These are phyloP conservation scores for Phytopythium litorale DNA, from an alignment of 352 stramenopile species.

Conservation along the genomic window DNA sequence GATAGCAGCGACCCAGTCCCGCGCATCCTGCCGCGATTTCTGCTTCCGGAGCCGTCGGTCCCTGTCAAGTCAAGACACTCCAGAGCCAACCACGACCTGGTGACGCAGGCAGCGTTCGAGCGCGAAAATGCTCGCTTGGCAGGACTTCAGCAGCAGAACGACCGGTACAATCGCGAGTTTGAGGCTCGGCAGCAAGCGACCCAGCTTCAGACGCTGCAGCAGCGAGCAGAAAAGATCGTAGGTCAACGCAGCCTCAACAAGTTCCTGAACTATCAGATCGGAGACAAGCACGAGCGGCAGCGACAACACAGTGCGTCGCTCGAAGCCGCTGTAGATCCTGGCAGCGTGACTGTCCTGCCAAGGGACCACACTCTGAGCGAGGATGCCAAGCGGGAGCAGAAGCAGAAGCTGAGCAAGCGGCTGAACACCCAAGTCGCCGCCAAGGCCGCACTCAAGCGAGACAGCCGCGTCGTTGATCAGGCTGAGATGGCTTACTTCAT, in stretches of 20 bases:
- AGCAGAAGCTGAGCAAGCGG: slow-evolving; percentile 36
- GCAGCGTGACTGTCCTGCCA: slow-evolving; percentile 37
- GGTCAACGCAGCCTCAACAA: slow-evolving; percentile 39
- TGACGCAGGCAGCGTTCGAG: slow-evolving; percentile 28
- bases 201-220: slow-evolving; percentile 38
- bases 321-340: slow-evolving; percentile 1
- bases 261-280: slow-evolving; percentile 49
- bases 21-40: slow-evolving; percentile 48
- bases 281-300: slow-evolving; percentile 25
- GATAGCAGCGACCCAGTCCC: slow-evolving; percentile 5
- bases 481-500: slow-evolving; percentile 58
- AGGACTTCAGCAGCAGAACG: slow-evolving; percentile 15
- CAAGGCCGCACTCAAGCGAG: slow-evolving; percentile 33
- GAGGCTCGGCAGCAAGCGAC: slow-evolving; percentile 21
- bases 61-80: slow-evolving; percentile 14
- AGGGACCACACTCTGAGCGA: slow-evolving; percentile 24
- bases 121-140: slow-evolving; percentile 20
- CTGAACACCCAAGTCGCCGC: slow-evolving; percentile 44
- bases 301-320: slow-evolving; percentile 8
- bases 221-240: slow-evolving; percentile 32
- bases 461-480: slow-evolving; percentile 38
- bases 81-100: slow-evolving; percentile 17
- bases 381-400: slow-evolving; percentile 24
- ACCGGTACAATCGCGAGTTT: slow-evolving; percentile 13
- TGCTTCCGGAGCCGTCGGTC: slow-evolving; percentile 26